These are phyloP conservation scores for Cinnamomum micranthum DNA, from an alignment of 164 flowering plant species.

Conservation along the genomic window DNA sequence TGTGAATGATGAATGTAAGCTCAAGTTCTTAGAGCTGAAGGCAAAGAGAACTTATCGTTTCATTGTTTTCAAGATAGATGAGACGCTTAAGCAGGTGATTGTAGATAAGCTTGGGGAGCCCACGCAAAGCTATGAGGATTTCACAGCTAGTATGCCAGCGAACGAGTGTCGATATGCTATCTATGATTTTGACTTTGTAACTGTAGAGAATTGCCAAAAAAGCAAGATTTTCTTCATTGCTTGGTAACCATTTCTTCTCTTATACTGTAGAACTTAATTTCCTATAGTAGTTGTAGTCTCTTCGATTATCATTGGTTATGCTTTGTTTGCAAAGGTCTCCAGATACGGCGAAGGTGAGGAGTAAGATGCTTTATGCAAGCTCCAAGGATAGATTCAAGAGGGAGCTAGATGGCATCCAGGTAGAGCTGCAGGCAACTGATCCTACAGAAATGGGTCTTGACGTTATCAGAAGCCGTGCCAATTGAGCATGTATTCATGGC, in stretches of 20 bases:
- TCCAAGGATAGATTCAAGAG: slow-evolving; percentile 59
- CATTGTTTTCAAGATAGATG: slow-evolving; percentile 65
- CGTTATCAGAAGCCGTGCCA: slow-evolving; percentile 48
- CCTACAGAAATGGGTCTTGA: slow-evolving; percentile 58
- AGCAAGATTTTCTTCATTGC: slow-evolving; percentile 76
- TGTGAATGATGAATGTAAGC: slow-evolving; percentile 71
- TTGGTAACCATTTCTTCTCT: slow-evolving; percentile 29
- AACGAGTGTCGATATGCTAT: slow-evolving; percentile 65
- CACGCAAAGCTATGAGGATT: slow-evolving; percentile 48
- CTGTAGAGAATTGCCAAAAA: slow-evolving; percentile 51
- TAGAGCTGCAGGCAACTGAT: slow-evolving; percentile 55
- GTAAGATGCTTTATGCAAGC: slow-evolving; percentile 61
- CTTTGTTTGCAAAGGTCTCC: slow-evolving; percentile 37
- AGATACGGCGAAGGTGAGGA: slow-evolving; percentile 48
- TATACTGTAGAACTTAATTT: neutral
- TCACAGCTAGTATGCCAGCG: slow-evolving; percentile 53
- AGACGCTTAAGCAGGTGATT: slow-evolving; percentile 58
- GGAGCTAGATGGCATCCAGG: slow-evolving; percentile 58
- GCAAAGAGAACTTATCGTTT: slow-evolving; percentile 64
- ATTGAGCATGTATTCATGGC: slow-evolving; percentile 18
- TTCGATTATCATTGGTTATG: neutral
- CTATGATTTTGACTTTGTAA: slow-evolving; percentile 62
- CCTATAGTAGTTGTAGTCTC: neutral
- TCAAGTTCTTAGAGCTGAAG: slow-evolving; percentile 63
- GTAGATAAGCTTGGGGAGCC: slow-evolving; percentile 73